Base-by-base conservation (phyloP, 371 early-diverging fungal species). In the Choanephora cucurbitarum region DNA sequence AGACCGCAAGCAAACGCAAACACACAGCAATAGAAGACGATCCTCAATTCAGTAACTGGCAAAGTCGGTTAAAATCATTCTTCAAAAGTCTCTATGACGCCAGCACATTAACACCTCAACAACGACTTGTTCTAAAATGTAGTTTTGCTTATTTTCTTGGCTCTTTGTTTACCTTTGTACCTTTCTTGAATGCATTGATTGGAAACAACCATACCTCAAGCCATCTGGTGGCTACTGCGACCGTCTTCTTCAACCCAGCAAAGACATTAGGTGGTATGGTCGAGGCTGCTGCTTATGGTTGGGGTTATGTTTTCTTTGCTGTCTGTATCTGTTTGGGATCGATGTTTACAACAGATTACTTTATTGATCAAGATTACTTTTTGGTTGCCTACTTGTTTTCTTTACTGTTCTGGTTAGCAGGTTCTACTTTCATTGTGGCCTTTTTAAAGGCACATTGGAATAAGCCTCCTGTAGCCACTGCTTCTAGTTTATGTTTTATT, bases 231-330 rank as follows among this genome's bases (percentile, higher is more conserved):
- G 87, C 87, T 1, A 77, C 82, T 0, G 78, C 84, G 0, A 81
- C 82, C 0, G 83, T 89, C 5, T 89, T 89, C 58, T 85, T 87
- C 44, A 84, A 87, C 57, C 89, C 89, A 0, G 86, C 86, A 1
- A 84, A 83, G 60, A 64, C 86, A 5, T 45, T 84, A 5, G 89
- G 89, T 37, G 82, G 83, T 4, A 85, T 89, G 79, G 75, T 86
- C 0, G 89, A 89, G 51, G 85, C 86, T 11, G 83, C 83, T 10
- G 66, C 67, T 2, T 83, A 76, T 54, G 86, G 87, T 9, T 72
- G 84, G 60, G 74, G 77, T 3, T 84, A 84, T 39, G 70, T 74
- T 19, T 14, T 70, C 2, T 84, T 81, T 67, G 85, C 82, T 11
- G 60, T 77, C 0, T 13, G 72, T 7, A 62, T 84, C 37, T 75